Evolutionary conservation across 176 grass and related monocot species (phyloP).

Genomic region (Lolium rigidum): DNA sequence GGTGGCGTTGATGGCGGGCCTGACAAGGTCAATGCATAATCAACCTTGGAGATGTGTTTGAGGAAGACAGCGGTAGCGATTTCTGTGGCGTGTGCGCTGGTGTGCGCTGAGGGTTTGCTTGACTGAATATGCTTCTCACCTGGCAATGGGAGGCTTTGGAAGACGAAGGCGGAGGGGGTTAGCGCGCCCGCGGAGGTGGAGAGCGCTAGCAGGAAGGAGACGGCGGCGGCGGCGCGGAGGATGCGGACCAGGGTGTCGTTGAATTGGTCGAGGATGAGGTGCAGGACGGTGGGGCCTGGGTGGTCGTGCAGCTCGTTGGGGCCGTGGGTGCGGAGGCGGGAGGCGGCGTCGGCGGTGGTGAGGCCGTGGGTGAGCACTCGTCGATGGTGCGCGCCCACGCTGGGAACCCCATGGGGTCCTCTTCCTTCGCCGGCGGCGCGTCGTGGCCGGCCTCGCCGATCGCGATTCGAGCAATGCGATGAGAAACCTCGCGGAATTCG

Average conservation of each 20-base stretch:
- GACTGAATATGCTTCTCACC: too few species aligned
- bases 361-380: conserved; percentile 64
- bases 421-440: conserved; percentile 4
- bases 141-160: too few species aligned
- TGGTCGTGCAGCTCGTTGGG: conserved; percentile 87
- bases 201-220: conserved; percentile 88
- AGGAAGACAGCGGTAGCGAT: too few species aligned
- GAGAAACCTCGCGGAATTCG: conserved; percentile 1
- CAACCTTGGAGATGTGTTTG: too few species aligned
- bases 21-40: too few species aligned
- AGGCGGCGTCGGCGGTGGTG: conserved; percentile 42
- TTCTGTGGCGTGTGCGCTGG: too few species aligned
- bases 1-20: too few species aligned
- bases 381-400: conserved; percentile 68
- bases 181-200: conserved; percentile 42
- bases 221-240: conserved; percentile 79
- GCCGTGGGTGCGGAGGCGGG: conserved; percentile 44
- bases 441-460: conserved; percentile 74
- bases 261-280: conserved; percentile 73
- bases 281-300: conserved; percentile 68
- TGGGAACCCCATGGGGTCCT: conserved; percentile 45
- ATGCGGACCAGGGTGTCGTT: conserved; percentile 91
- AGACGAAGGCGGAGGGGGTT: conserved; percentile 73
- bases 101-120: too few species aligned
- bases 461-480: neutral